Evolutionary conservation across 257 asterid genomes (phyloP).

Genomic region (Solanum clarkiae): DNA sequence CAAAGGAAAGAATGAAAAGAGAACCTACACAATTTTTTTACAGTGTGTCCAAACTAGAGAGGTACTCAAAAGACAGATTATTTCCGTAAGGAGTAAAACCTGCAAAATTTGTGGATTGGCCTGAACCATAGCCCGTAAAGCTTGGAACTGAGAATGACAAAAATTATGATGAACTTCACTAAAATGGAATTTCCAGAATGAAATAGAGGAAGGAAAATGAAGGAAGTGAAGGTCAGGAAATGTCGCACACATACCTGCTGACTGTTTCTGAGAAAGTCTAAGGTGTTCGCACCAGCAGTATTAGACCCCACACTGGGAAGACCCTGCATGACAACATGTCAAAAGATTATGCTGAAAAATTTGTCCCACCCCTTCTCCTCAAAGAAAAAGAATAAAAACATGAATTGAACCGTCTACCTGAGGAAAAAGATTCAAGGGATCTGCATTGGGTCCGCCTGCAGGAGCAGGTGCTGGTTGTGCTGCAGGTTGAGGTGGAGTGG

Average conservation of each 20-base stretch:
- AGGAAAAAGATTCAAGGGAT: constrained; percentile 72
- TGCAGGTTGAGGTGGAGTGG: constrained; percentile 41
- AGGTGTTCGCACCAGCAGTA: constrained; percentile 49
- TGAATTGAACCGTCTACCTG: constrained; percentile 31
- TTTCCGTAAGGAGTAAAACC: neutral
- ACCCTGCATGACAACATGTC: constrained; percentile 30
- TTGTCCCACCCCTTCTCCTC: neutral
- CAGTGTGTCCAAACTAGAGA: neutral
- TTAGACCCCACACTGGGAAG: constrained; percentile 48
- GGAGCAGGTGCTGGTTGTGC: constrained; percentile 41
- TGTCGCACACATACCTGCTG: constrained; percentile 38
- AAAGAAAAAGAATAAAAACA: neutral
- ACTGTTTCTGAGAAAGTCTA: constrained; percentile 68
- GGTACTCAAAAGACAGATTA: neutral
- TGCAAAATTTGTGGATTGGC: constrained; percentile 75
- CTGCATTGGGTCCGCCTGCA: constrained; percentile 62
- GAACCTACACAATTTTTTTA: neutral
- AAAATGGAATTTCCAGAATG: neutral
- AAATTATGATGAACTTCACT: neutral
- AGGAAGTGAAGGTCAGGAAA: neutral
- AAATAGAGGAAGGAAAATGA: neutral
- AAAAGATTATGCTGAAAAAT: neutral
- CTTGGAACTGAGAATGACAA: constrained; percentile 52
- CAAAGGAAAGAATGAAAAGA: constrained; percentile 5
- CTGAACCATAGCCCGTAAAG: constrained; percentile 72